Conservation (phyloP, 108 stramenopile species). For the Skeletonema tropicum region DNA sequence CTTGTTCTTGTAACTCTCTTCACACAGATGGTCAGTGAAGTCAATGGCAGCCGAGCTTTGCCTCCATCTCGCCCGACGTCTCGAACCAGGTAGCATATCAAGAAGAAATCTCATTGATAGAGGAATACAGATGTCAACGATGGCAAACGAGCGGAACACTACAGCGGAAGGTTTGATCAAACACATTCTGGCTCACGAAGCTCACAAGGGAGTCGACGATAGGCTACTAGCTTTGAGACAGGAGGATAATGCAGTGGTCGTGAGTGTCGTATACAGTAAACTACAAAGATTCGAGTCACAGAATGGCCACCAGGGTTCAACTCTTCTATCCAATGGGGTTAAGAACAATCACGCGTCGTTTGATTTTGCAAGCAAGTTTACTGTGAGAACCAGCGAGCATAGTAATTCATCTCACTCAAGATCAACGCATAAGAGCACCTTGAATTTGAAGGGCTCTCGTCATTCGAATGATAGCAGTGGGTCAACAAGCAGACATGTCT, state of each 20-base stretch:
- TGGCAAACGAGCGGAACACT: slow-evolving; percentile 11
- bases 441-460: background rate
- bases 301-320: background rate
- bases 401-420: background rate
- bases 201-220: slow-evolving; percentile 37
- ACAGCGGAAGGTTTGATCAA: slow-evolving; percentile 34
- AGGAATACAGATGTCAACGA: slow-evolving; percentile 35
- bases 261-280: background rate
- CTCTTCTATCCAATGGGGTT: background rate
- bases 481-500: background rate
- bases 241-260: slow-evolving; percentile 17
- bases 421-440: background rate
- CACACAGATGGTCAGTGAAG: slow-evolving; percentile 20
- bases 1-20: background rate
- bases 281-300: background rate
- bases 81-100: slow-evolving; percentile 17
- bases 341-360: background rate
- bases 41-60: slow-evolving; percentile 44
- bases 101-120: slow-evolving; percentile 29
- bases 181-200: slow-evolving; percentile 40
- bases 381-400: background rate
- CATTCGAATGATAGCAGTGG: background rate
- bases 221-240: slow-evolving; percentile 26
- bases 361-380: slow-evolving; percentile 4
- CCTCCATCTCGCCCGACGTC: slow-evolving; percentile 43